phyloP scores from a whole-genome alignment of 75 land plant genomes.

The Cunninghamia lanceolata region DNA sequence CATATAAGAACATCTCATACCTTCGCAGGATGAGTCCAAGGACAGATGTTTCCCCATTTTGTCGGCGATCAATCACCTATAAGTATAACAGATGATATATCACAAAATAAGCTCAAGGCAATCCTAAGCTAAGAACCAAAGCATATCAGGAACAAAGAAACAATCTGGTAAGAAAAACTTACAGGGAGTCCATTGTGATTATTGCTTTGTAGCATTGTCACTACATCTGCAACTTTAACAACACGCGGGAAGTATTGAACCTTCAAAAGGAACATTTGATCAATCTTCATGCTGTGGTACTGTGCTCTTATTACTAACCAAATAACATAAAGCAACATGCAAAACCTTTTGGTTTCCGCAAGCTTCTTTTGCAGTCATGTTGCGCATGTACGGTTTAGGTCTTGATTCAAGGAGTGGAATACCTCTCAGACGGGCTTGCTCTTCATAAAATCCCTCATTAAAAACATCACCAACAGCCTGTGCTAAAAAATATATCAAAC shows the following conservation, averaged over 20 bases:
- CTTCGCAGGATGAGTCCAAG: constrained; percentile 95
- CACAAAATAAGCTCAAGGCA: constrained; percentile 1
- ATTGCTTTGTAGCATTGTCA: constrained; percentile 71
- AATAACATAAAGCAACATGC: neutral
- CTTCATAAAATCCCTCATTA: constrained; percentile 96
- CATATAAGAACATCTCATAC: constrained; percentile 23
- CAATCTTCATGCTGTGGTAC: neutral
- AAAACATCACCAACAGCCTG: constrained; percentile 99
- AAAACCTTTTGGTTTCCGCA: constrained; percentile 70
- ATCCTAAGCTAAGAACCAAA: neutral
- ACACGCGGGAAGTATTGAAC: constrained; percentile 80
- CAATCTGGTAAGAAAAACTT: constrained; percentile 14
- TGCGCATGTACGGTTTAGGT: constrained; percentile 92
- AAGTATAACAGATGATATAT: constrained; percentile 1
- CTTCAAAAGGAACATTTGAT: constrained; percentile 28
- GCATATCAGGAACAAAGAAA: neutral
- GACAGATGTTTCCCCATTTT: constrained; percentile 87
- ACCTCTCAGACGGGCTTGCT: constrained; percentile 73
- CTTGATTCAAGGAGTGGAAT: constrained; percentile 93
- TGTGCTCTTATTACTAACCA: neutral
- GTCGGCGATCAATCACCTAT: constrained; percentile 84
- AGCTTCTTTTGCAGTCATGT: constrained; percentile 75
- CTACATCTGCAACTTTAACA: constrained; percentile 79
- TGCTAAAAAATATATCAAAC: neutral
- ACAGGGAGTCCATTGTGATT: constrained; percentile 97